Evolutionary conservation across 2,329 filamentous ascomycete species (phyloP).

Genomic region (Sclerotinia sclerotiorum): DNA sequence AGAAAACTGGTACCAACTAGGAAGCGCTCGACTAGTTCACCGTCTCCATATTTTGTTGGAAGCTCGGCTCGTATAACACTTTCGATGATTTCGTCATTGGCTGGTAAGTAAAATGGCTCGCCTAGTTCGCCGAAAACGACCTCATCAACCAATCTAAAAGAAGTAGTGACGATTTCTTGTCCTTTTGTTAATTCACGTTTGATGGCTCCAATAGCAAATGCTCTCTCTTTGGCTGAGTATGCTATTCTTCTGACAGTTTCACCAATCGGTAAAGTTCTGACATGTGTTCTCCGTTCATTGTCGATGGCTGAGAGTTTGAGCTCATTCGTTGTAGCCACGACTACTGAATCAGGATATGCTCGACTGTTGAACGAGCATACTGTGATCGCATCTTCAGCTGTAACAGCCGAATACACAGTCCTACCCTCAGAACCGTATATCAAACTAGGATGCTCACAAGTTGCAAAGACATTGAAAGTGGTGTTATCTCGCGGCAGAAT

Average conservation of each 20-base stretch:
- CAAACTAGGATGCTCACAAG: conserved; percentile 88
- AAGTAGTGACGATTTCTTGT: conserved; percentile 73
- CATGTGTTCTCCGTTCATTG: conserved; percentile 81
- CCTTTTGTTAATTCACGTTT: conserved; percentile 68
- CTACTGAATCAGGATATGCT: conserved; percentile 77
- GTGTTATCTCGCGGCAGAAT: conserved; percentile 67
- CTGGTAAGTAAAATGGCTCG: conserved; percentile 54
- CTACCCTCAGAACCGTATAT: conserved; percentile 88
- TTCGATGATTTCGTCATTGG: conserved; percentile 74
- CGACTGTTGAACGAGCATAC: conserved; percentile 81
- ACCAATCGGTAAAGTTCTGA: conserved; percentile 73
- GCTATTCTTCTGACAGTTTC: conserved; percentile 85
- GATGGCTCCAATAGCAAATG: conserved; percentile 86
- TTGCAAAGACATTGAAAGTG: conserved; percentile 82
- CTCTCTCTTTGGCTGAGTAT: conserved; percentile 75
- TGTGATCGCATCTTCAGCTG: conserved; percentile 78
- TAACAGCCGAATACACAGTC: conserved; percentile 90
- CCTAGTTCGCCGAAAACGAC: conserved; percentile 79
- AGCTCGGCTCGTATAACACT: conserved; percentile 77
- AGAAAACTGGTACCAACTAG: conserved; percentile 82
- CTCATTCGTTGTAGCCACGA: conserved; percentile 73
- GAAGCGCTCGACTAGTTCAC: conserved; percentile 69
- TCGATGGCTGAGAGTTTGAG: conserved; percentile 82
- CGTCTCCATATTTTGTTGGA: conserved; percentile 55
- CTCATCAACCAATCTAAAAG: conserved; percentile 89